Conservation (phyloP, 2,329 filamentous ascomycete species). For the Penicillium hordei region DNA sequence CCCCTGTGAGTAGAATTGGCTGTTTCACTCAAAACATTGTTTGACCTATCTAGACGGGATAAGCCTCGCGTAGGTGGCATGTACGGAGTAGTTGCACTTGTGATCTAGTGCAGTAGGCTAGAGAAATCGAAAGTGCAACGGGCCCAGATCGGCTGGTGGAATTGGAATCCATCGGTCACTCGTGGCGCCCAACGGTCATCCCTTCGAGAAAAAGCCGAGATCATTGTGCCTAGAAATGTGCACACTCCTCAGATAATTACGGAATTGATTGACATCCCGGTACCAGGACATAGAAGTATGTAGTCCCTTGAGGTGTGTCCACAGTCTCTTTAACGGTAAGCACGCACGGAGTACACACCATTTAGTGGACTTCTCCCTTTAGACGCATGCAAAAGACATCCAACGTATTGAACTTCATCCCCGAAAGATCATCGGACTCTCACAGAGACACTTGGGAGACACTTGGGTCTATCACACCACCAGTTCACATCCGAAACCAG, state of each 20-base stretch:
- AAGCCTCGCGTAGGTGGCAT: slow-evolving; percentile 6
- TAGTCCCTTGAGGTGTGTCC: no score
- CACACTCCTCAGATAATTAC: background rate
- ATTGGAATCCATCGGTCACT: slow-evolving; percentile 8
- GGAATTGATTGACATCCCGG: slow-evolving; percentile 8
- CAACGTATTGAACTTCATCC: slow-evolving; percentile 3
- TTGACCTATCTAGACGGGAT: background rate
- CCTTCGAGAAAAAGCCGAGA: background rate
- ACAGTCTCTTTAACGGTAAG: background rate
- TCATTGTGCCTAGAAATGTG: background rate
- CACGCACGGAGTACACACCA: background rate
- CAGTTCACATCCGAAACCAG: slow-evolving; percentile 9
- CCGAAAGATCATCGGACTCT: slow-evolving; percentile 7
- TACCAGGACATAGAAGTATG: slow-evolving; percentile 19
- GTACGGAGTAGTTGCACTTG: slow-evolving; percentile 21
- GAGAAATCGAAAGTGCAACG: background rate
- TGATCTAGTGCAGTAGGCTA: slow-evolving; percentile 14
- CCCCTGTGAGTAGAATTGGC: background rate
- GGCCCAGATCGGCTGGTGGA: slow-evolving; percentile 3
- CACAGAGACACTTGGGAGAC: slow-evolving; percentile 1
- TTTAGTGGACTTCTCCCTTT: background rate
- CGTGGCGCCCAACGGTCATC: slow-evolving; percentile 2
- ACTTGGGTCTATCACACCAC: slow-evolving; percentile 18
- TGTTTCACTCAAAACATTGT: slow-evolving; percentile 7
- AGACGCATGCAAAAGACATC: slow-evolving; percentile 7